Evolutionary conservation across 78 protist genomes (phyloP).

Genomic region (Tieghemostelium lacteum): DNA sequence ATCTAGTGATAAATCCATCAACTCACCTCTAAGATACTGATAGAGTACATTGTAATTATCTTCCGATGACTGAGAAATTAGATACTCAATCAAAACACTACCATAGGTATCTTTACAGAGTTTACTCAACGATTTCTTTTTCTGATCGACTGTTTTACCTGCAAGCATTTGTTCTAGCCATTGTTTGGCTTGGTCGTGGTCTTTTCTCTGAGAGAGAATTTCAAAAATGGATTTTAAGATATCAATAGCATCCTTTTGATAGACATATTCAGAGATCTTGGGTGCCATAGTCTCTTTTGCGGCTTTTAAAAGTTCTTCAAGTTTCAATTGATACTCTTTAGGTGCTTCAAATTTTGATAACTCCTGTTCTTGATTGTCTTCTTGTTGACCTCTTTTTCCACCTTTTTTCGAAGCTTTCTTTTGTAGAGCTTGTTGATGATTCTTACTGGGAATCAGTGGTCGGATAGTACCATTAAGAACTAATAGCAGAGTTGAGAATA

Average conservation of each 20-base stretch:
- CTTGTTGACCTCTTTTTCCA: neutral
- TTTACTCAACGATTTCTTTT: neutral
- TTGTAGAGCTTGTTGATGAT: constrained; percentile 7
- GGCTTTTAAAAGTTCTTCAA: neutral
- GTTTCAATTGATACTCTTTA: neutral
- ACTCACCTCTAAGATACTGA: neutral
- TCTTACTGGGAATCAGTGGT: too few species aligned
- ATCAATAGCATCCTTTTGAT: constrained; percentile 22
- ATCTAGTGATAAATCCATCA: constrained; percentile 14
- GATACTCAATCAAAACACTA: neutral
- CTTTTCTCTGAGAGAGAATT: neutral
- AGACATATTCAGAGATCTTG: neutral
- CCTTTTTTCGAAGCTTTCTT: neutral
- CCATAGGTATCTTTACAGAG: constrained; percentile 6
- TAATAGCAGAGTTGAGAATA: constrained; percentile 18
- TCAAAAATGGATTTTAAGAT: constrained; percentile 5
- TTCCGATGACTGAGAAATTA: neutral
- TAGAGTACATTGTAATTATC: neutral
- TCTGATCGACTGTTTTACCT: neutral
- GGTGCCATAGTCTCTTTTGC: neutral
- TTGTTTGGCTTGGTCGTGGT: neutral
- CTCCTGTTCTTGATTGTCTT: neutral
- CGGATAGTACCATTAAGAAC: constrained; percentile 1
- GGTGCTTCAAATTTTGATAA: neutral
- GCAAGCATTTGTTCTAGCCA: constrained; percentile 15